These are phyloP conservation scores for Pythium oligandrum DNA, from an alignment of 352 stramenopile species.

Conservation along the genomic window DNA sequence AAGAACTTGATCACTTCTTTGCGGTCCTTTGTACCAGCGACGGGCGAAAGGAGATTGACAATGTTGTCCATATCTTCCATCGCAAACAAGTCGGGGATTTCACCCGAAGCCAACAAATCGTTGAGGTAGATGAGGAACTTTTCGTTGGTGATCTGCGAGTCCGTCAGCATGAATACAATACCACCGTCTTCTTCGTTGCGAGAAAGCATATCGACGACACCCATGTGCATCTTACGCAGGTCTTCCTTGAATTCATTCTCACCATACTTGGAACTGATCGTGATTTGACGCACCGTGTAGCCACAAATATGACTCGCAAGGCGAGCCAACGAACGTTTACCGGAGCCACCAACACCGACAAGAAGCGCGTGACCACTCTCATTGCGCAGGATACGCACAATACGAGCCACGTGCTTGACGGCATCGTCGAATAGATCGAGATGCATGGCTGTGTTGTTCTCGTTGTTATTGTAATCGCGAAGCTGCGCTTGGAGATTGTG, in stretches of 20 bases:
- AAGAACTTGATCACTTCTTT: slow-evolving; percentile 95
- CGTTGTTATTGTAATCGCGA: slow-evolving; percentile 94
- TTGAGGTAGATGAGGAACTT: slow-evolving; percentile 96
- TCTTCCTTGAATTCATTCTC: slow-evolving; percentile 97
- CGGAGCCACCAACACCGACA: slow-evolving; percentile 91
- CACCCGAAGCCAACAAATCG: slow-evolving; percentile 91
- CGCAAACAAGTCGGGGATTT: slow-evolving; percentile 93
- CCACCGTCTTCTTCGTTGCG: slow-evolving; percentile 80
- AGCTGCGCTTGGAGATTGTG: slow-evolving; percentile 87
- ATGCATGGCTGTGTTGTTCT: slow-evolving; percentile 94
- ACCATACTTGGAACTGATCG: slow-evolving; percentile 92
- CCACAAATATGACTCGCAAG: slow-evolving; percentile 93
- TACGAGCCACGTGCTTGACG: slow-evolving; percentile 94
- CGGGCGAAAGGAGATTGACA: slow-evolving; percentile 77
- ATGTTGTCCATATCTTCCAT: slow-evolving; percentile 94
- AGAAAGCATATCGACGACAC: slow-evolving; percentile 89
- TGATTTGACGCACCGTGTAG: slow-evolving; percentile 90
- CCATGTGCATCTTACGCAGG: slow-evolving; percentile 93
- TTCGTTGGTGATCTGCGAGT: slow-evolving; percentile 96
- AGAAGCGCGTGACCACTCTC: slow-evolving; percentile 90
- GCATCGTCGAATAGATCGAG: slow-evolving; percentile 96
- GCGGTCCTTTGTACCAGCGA: slow-evolving; percentile 80
- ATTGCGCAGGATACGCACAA: slow-evolving; percentile 91
- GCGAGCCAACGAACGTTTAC: slow-evolving; percentile 92
- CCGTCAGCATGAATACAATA: slow-evolving; percentile 93